phyloP scores from a whole-genome alignment of 768 basidiomycete species.

The Phylloporus scabripes region DNA sequence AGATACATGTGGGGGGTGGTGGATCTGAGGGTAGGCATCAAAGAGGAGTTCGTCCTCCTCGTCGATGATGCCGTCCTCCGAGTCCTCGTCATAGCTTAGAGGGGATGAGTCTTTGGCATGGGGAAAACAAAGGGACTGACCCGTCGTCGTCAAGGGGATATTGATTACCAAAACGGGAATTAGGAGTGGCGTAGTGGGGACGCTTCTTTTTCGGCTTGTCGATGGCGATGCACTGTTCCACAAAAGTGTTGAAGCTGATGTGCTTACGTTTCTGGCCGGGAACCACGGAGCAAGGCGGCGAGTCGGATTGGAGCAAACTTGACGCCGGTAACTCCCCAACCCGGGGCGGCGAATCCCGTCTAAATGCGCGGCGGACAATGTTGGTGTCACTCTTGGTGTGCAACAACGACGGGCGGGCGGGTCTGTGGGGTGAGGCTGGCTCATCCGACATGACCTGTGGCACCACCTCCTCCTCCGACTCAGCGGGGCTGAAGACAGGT shows the following conservation, averaged over 20 bases:
- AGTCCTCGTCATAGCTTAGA: conserved; percentile 62
- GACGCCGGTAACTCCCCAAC: conserved; percentile 28
- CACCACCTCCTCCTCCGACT: conserved; percentile 44
- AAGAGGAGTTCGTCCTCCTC: conserved; percentile 39
- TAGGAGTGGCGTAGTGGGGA: conserved; percentile 3
- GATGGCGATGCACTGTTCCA: conserved; percentile 92
- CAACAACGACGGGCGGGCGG: conserved; percentile 49
- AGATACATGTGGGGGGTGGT: conserved; percentile 19
- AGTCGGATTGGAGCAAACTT: conserved; percentile 15
- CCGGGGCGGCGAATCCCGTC: conserved; percentile 71
- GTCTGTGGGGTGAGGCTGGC: not conserved
- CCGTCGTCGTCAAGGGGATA: conserved; percentile 52
- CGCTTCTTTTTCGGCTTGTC: conserved; percentile 56
- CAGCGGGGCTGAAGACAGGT: conserved; percentile 56
- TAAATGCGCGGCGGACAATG: conserved; percentile 48
- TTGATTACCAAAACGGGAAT: conserved; percentile 23
- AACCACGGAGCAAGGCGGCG: conserved; percentile 10
- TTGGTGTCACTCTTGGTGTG: conserved; percentile 91
- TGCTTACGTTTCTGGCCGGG: conserved; percentile 64
- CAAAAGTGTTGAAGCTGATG: conserved; percentile 97
- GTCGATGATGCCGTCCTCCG: conserved; percentile 50
- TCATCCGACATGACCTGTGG: conserved; percentile 20
- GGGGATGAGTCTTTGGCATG: not conserved
- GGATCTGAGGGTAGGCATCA: conserved; percentile 21
- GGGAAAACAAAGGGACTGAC: conserved; percentile 35